Conservation (phyloP, 108 stramenopile species). For the Nitzschia sp. region DNA sequence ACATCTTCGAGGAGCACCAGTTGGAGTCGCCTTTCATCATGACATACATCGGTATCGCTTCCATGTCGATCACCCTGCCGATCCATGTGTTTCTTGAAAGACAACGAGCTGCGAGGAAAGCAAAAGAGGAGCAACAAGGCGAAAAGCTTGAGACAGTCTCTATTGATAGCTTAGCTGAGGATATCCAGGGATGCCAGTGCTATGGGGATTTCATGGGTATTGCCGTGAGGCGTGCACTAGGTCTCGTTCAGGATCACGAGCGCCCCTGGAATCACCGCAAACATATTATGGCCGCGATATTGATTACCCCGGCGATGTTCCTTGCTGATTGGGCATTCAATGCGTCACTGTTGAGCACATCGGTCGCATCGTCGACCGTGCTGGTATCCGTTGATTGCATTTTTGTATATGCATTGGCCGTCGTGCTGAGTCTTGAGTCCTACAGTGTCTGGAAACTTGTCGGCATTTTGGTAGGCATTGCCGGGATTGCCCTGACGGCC, state of each 20-base stretch:
- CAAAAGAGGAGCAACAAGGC: neutral
- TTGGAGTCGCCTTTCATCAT: slow-evolving; percentile 35
- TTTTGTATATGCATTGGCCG: slow-evolving; percentile 33
- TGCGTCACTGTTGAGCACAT: slow-evolving; percentile 18
- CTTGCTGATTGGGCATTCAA: slow-evolving; percentile 36
- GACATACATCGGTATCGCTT: slow-evolving; percentile 34
- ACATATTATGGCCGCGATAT: slow-evolving; percentile 25
- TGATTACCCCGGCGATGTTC: slow-evolving; percentile 38
- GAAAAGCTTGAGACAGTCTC: neutral
- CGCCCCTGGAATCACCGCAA: slow-evolving; percentile 28
- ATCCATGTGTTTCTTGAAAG: neutral
- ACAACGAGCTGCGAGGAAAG: neutral
- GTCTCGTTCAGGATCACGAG: slow-evolving; percentile 6
- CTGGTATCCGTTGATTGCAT: slow-evolving; percentile 21
- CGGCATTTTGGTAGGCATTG: slow-evolving; percentile 15
- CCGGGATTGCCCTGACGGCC: slow-evolving; percentile 27
- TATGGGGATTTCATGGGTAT: slow-evolving; percentile 7
- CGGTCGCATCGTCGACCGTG: slow-evolving; percentile 31
- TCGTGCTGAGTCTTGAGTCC: slow-evolving; percentile 14
- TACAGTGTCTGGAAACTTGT: slow-evolving; percentile 20
- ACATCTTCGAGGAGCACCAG: slow-evolving; percentile 13
- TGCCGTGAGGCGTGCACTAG: neutral
- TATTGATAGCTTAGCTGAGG: slow-evolving; percentile 18
- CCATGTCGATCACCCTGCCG: slow-evolving; percentile 17
- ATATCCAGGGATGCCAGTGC: neutral